Evolutionary conservation across 345 rosid genomes (phyloP).

Genomic region (Passiflora organensis): DNA sequence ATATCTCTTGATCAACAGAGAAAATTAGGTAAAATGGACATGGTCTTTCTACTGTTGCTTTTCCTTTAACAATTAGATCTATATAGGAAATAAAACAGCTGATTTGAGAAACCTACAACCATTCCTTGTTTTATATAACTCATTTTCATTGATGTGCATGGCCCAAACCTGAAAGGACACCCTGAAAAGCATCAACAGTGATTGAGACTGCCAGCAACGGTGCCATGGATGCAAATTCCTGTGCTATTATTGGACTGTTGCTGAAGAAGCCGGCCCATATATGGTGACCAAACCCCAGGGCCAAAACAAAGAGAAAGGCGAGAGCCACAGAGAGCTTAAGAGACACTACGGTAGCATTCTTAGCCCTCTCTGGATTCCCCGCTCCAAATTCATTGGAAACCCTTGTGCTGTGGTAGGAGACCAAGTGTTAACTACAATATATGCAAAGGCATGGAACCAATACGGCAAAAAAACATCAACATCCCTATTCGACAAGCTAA

Average conservation of each 20-base stretch:
- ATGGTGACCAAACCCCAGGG: slow-evolving; percentile 45
- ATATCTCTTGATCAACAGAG: not conserved
- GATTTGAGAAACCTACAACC: too few relatives aligned
- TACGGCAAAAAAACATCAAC: not conserved
- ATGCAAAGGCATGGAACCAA: not conserved
- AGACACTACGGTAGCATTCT: slow-evolving; percentile 7
- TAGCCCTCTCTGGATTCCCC: slow-evolving; percentile 20
- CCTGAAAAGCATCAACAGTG: slow-evolving; percentile 53
- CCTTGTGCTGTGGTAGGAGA: slow-evolving; percentile 47
- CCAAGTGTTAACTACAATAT: not conserved
- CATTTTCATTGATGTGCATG: too few relatives aligned
- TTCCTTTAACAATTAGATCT: too few relatives aligned
- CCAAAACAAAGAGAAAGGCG: slow-evolving; percentile 36
- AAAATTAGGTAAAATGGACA: too few relatives aligned
- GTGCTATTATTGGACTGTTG: slow-evolving; percentile 29
- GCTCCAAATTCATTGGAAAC: slow-evolving; percentile 84
- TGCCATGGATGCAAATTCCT: slow-evolving; percentile 45
- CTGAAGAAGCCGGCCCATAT: slow-evolving; percentile 61
- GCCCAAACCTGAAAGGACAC: slow-evolving; percentile 53
- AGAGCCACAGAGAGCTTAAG: slow-evolving; percentile 36
- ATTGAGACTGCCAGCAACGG: slow-evolving; percentile 57
- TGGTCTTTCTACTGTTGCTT: too few relatives aligned
- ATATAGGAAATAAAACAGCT: too few relatives aligned
- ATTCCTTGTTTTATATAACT: too few relatives aligned
- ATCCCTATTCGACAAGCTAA: slow-evolving; percentile 15